A percentile compares a stretch with the other conserved stretches of the same genome.
phyloP scores from a whole-genome alignment of 2,329 filamentous ascomycete species.

The Paramyrothecium roridum region DNA sequence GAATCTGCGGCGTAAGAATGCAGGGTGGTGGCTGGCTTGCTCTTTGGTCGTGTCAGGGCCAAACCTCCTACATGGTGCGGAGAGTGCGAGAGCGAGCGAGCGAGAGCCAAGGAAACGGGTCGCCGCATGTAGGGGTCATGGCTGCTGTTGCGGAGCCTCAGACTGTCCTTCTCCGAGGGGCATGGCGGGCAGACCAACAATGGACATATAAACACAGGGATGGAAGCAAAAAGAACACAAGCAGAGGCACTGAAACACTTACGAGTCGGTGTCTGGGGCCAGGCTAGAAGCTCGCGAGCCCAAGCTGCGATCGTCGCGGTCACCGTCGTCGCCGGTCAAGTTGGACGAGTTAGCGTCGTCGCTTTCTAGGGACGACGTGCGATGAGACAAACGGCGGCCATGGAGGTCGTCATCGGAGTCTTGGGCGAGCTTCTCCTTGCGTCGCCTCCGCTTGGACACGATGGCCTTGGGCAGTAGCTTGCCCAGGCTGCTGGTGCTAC shows the following conservation, averaged over 20 bases:
- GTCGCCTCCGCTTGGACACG: conserved; percentile 40
- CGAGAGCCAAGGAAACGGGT: background rate
- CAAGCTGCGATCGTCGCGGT: conserved; percentile 24
- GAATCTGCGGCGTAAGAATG: background rate
- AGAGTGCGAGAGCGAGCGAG: background rate
- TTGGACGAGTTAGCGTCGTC: conserved; percentile 24
- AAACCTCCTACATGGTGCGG: background rate
- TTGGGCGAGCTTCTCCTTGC: background rate
- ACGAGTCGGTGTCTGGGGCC: conserved; percentile 23
- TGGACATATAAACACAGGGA: background rate
- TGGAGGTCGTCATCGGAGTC: conserved; percentile 22
- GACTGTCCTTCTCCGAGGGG: background rate
- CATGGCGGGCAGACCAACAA: too few relatives aligned
- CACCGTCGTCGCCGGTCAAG: conserved; percentile 28
- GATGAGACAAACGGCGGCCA: conserved; percentile 32
- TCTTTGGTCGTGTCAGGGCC: background rate
- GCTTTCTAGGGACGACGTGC: conserved; percentile 31
- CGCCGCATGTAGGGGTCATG: background rate
- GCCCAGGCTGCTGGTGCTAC: conserved; percentile 28
- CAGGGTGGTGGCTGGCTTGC: background rate
- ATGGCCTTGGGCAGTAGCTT: conserved; percentile 54
- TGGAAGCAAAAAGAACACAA: background rate
- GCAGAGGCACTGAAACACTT: conserved; percentile 5
- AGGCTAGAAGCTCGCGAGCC: conserved; percentile 30
- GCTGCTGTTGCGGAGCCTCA: background rate